Conservation (phyloP, 2,329 filamentous ascomycete species). For the Fusarium buharicum region DNA sequence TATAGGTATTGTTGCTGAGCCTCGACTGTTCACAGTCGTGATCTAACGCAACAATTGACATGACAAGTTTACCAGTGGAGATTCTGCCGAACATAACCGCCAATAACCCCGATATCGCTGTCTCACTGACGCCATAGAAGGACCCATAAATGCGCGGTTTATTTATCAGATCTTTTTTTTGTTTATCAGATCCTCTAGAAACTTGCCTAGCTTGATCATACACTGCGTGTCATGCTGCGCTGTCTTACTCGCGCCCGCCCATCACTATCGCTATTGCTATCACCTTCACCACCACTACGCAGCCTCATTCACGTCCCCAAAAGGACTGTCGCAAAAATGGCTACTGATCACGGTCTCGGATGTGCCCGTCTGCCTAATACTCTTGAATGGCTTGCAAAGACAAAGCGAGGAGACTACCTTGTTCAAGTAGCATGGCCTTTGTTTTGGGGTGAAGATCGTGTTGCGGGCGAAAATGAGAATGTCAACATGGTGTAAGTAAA, state of each 20-base stretch:
- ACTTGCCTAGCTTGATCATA: too few relatives aligned
- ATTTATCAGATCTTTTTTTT: constrained; percentile 17
- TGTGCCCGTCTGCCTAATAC: constrained; percentile 44
- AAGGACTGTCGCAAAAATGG: constrained; percentile 21
- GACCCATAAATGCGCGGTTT: constrained; percentile 37
- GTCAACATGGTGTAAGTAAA: constrained; percentile 44
- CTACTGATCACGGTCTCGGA: constrained; percentile 27
- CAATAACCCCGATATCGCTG: constrained; percentile 31
- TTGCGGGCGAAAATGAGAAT: constrained; percentile 35
- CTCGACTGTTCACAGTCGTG: neutral
- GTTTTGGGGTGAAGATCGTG: constrained; percentile 44
- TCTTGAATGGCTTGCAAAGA: constrained; percentile 41
- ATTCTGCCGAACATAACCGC: constrained; percentile 29
- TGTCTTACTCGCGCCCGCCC: constrained; percentile 23
- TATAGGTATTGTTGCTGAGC: neutral
- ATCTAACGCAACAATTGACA: neutral
- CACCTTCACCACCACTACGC: neutral
- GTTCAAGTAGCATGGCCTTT: constrained; percentile 48
- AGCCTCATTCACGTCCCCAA: neutral
- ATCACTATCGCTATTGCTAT: neutral
- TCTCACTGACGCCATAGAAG: constrained; percentile 11
- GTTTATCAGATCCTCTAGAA: constrained; percentile 22
- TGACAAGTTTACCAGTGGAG: neutral
- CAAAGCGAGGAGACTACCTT: constrained; percentile 46
- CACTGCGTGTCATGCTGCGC: constrained; percentile 34